Percentiles rank a stretch among this genome's conserved stretches.
Evolutionary conservation across 208 protist species (phyloP).

Genomic region (Leishmania gerbilli): DNA sequence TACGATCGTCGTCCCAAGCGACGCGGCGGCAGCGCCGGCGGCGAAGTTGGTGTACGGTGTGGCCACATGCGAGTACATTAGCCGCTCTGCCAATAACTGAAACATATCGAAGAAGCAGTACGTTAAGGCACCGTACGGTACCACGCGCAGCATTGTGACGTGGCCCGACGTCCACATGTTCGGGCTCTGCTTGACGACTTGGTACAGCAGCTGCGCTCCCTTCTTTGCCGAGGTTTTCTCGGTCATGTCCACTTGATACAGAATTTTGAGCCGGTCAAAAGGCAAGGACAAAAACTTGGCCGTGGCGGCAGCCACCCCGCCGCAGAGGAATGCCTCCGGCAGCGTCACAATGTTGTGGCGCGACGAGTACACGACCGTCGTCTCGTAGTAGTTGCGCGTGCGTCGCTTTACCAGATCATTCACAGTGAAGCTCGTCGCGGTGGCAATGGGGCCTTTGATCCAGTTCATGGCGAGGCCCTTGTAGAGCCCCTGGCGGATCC

Average conservation of each 20-base stretch:
- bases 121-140: slow-evolving; percentile 93
- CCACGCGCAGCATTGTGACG: slow-evolving; percentile 92
- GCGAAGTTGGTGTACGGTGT: slow-evolving; percentile 78
- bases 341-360: slow-evolving; percentile 59
- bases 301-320: slow-evolving; percentile 89
- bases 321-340: slow-evolving; percentile 82
- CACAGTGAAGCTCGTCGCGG: slow-evolving; percentile 89
- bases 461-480: slow-evolving; percentile 94
- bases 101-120: slow-evolving; percentile 93
- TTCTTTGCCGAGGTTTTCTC: slow-evolving; percentile 34
- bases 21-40: slow-evolving; percentile 83
- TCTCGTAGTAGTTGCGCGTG: slow-evolving; percentile 76
- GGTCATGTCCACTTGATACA: slow-evolving; percentile 89
- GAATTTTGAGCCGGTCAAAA: slow-evolving; percentile 94
- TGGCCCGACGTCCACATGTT: slow-evolving; percentile 90
- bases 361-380: slow-evolving; percentile 35
- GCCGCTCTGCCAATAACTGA: slow-evolving; percentile 67
- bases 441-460: slow-evolving; percentile 94
- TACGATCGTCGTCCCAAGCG: slow-evolving; percentile 77
- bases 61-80: slow-evolving; percentile 73
- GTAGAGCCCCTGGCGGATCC: slow-evolving; percentile 80
- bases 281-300: slow-evolving; percentile 91
- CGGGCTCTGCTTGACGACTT: slow-evolving; percentile 67
- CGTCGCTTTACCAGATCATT: slow-evolving; percentile 89
- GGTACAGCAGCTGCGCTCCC: slow-evolving; percentile 38